Evolutionary conservation across 208 protist genomes (phyloP).

Genomic region (Leptomonas pyrrhocoris): DNA sequence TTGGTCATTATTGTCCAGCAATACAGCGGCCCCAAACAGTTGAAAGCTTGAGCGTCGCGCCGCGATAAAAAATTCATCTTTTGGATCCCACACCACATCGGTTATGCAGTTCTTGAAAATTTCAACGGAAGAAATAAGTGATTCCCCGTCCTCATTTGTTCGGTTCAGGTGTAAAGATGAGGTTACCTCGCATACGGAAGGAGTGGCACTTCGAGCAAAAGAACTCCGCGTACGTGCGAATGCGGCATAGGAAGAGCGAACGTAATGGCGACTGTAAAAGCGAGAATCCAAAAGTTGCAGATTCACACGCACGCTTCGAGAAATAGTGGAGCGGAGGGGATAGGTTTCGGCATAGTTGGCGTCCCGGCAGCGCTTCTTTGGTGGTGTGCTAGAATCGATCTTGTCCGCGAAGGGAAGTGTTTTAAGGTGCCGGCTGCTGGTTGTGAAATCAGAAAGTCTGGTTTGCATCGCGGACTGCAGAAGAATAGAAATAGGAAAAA

Average conservation of each 20-base stretch:
- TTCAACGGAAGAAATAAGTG: slow-evolving; percentile 16
- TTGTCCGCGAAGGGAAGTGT: background rate
- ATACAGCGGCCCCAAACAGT: slow-evolving; percentile 17
- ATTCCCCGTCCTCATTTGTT: slow-evolving; percentile 9
- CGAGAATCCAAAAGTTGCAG: slow-evolving; percentile 7
- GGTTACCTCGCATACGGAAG: background rate
- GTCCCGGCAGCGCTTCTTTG: slow-evolving; percentile 1
- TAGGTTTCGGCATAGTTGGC: background rate
- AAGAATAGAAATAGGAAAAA: slow-evolving; percentile 1
- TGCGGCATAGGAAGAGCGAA: background rate
- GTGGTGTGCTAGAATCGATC: background rate
- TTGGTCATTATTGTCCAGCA: background rate
- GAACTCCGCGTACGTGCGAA: background rate
- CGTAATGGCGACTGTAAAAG: background rate
- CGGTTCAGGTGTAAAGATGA: slow-evolving; percentile 14
- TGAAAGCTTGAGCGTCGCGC: slow-evolving; percentile 27
- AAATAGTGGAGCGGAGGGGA: background rate
- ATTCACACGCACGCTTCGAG: background rate
- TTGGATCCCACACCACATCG: slow-evolving; percentile 26
- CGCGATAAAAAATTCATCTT: slow-evolving; percentile 29
- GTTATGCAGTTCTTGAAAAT: slow-evolving; percentile 27
- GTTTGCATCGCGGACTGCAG: background rate
- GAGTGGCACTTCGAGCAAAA: background rate
- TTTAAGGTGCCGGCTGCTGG: background rate
- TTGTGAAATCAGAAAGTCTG: slow-evolving; percentile 2